A percentile compares a stretch with the other conserved stretches of the same genome.
Evolutionary conservation across 2,329 filamentous ascomycete genomes (phyloP).

Genomic region (Colletotrichum tabaci): DNA sequence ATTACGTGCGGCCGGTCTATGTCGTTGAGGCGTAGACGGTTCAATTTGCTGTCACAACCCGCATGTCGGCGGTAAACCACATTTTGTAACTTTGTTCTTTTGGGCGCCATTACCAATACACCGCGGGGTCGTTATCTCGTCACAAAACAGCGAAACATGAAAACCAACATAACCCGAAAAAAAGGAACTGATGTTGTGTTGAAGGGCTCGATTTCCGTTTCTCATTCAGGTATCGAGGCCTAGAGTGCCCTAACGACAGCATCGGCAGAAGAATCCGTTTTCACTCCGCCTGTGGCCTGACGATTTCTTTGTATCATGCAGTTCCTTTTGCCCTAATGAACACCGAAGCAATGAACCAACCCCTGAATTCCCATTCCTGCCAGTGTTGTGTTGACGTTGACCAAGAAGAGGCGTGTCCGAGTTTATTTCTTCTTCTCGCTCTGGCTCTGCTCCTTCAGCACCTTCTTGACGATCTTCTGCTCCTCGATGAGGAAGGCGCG

Average conservation of each 20-base stretch:
- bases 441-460: conserved; percentile 97
- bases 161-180: conserved; percentile 31
- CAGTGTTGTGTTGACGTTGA: conserved; percentile 43
- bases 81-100: conserved; percentile 5
- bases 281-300: conserved; percentile 46
- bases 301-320: conserved; percentile 61
- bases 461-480: conserved; percentile 99
- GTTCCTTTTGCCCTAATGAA: conserved; percentile 66
- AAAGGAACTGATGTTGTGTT: conserved; percentile 17
- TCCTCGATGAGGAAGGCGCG: conserved; percentile 99
- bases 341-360: conserved; percentile 68
- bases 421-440: conserved; percentile 79
- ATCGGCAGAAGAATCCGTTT: conserved; percentile 56
- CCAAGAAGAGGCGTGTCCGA: conserved; percentile 41
- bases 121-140: conserved; percentile 33
- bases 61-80: conserved; percentile 25
- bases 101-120: conserved; percentile 29
- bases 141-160: conserved; percentile 23
- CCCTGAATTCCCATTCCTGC: conserved; percentile 48
- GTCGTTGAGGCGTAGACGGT: conserved; percentile 21
- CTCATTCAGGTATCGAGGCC: conserved; percentile 44
- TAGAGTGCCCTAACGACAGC: conserved; percentile 59
- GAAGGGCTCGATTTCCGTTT: conserved; percentile 44
- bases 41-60: conserved; percentile 41
- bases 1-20: not conserved